These are phyloP conservation scores for Boletus fagicola DNA, from an alignment of 768 basidiomycete genomes.

Conservation along the genomic window DNA sequence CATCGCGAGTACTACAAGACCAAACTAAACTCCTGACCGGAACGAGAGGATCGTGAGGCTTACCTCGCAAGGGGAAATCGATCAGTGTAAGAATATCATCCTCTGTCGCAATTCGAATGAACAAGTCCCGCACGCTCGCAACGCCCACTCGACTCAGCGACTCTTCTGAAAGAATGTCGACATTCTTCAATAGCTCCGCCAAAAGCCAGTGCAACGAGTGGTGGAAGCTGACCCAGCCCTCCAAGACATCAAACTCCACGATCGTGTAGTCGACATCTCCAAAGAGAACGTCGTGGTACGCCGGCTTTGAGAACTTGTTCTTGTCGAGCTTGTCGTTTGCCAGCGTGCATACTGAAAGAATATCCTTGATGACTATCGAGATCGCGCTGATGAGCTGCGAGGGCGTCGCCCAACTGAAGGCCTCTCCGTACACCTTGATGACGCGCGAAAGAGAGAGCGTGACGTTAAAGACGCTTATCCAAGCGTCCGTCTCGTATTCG, in stretches of 20 bases:
- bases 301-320: slow-evolving; percentile 58
- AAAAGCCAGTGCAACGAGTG: slow-evolving; percentile 90
- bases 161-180: slow-evolving; percentile 61
- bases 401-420: slow-evolving; percentile 58
- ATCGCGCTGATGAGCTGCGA: slow-evolving; percentile 67
- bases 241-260: slow-evolving; percentile 74
- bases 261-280: slow-evolving; percentile 57
- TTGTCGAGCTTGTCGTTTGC: slow-evolving; percentile 67
- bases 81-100: slow-evolving; percentile 71
- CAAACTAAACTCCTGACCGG: neutral
- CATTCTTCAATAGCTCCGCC: slow-evolving; percentile 84
- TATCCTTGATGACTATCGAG: slow-evolving; percentile 64
- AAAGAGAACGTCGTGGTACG: slow-evolving; percentile 67
- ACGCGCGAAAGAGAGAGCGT: slow-evolving; percentile 86
- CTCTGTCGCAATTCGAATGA: slow-evolving; percentile 61
- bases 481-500: slow-evolving; percentile 95
- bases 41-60: slow-evolving; percentile 24
- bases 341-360: slow-evolving; percentile 68
- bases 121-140: slow-evolving; percentile 56
- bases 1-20: slow-evolving; percentile 72
- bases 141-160: slow-evolving; percentile 51
- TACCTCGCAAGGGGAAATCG: slow-evolving; percentile 88
- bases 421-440: slow-evolving; percentile 86
- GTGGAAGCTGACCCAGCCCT: slow-evolving; percentile 88
- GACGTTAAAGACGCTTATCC: slow-evolving; percentile 96